Evolutionary conservation across 2,329 filamentous ascomycete species (phyloP).

Genomic region (Aspergillus sp.): DNA sequence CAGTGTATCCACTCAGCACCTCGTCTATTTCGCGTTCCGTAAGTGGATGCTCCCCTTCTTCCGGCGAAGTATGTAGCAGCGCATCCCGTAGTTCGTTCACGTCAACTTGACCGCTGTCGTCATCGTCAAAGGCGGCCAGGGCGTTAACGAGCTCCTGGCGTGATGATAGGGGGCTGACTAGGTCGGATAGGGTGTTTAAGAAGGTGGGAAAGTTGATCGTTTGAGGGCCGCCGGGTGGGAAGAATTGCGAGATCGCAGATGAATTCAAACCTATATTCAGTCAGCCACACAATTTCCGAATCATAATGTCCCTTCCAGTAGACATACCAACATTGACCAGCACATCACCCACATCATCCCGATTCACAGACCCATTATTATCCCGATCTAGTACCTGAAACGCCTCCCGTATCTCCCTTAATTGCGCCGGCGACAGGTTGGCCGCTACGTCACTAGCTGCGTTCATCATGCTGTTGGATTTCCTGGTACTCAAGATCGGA

Average conservation of each 20-base stretch:
- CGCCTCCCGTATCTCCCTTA: slow-evolving; percentile 80
- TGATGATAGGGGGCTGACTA: slow-evolving; percentile 68
- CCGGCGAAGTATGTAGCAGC: slow-evolving; percentile 71
- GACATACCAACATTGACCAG: slow-evolving; percentile 68
- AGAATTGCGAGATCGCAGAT: slow-evolving; percentile 71
- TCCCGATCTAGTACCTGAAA: slow-evolving; percentile 91
- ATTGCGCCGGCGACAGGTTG: slow-evolving; percentile 66
- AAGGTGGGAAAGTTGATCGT: slow-evolving; percentile 80
- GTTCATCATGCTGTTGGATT: slow-evolving; percentile 15
- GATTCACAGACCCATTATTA: slow-evolving; percentile 74
- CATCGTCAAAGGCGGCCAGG: slow-evolving; percentile 91
- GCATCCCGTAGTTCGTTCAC: slow-evolving; percentile 74
- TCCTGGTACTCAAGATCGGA: slow-evolving; percentile 19
- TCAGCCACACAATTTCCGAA: slow-evolving; percentile 1
- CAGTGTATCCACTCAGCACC: slow-evolving; percentile 80
- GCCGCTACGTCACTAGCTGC: slow-evolving; percentile 32
- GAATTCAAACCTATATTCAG: slow-evolving; percentile 61
- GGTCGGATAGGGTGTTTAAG: slow-evolving; percentile 70
- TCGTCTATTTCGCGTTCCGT: slow-evolving; percentile 72
- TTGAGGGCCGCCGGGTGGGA: slow-evolving; percentile 63
- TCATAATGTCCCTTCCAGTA: neutral
- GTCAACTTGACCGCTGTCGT: slow-evolving; percentile 90
- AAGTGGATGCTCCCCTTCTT: slow-evolving; percentile 59
- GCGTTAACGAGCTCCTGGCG: slow-evolving; percentile 77
- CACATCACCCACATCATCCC: slow-evolving; percentile 81